Percentiles rank a stretch among this genome's conserved stretches.
phyloP scores from a whole-genome alignment of 225 moss, liverwort and hornwort species.

The Pseudisothecium myosuroides region DNA sequence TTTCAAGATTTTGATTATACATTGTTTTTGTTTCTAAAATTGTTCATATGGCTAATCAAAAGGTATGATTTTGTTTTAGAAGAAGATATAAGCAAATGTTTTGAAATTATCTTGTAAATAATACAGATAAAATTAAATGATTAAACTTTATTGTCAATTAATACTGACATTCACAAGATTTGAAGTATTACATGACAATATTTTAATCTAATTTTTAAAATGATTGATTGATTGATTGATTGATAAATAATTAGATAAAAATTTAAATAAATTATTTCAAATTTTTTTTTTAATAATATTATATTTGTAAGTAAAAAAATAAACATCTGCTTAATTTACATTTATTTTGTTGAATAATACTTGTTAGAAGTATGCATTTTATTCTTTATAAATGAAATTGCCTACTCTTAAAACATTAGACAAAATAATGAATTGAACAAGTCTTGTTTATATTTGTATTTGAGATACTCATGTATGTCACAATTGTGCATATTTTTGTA shows the following conservation, averaged over 20 bases:
- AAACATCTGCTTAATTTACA: too few species aligned
- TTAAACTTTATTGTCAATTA: neutral
- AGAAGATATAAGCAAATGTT: neutral
- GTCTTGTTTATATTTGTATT: neutral
- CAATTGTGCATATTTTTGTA: neutral
- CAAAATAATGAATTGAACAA: neutral
- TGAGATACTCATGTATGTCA: too few species aligned
- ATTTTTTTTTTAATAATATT: too few species aligned
- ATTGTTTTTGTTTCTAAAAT: neutral
- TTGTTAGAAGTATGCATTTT: neutral
- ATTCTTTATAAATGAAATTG: neutral
- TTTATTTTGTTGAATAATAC: neutral
- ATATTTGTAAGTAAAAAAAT: too few species aligned
- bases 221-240: neutral
- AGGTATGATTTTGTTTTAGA: neutral
- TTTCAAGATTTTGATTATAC: neutral
- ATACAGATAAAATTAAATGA: neutral
- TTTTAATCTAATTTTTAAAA: neutral
- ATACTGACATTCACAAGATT: too few species aligned
- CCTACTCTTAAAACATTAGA: neutral
- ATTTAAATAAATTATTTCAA: neutral
- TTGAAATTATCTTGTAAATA: rapidly evolving
- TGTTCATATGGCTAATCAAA: neutral
- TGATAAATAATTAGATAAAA: too few species aligned
- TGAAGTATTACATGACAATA: neutral